A percentile compares a stretch with the other conserved stretches of the same genome.
Conservation (phyloP, 108 stramenopile species). For the Cyclotella cryptica region DNA sequence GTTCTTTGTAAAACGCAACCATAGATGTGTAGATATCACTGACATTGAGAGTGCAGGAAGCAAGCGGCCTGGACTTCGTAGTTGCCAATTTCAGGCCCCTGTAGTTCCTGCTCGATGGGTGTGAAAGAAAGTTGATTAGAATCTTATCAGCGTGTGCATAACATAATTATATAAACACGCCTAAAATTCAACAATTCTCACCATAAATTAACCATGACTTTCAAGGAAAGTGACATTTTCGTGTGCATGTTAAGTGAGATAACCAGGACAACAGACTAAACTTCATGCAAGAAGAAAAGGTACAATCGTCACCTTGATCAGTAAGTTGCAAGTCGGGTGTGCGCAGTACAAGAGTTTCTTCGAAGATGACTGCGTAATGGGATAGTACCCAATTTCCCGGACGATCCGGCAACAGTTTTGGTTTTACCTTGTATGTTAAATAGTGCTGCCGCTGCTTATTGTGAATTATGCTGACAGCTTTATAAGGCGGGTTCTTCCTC, state of each 20-base stretch:
- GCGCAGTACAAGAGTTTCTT: constrained; percentile 40
- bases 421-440: constrained; percentile 28
- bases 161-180: background rate
- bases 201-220: constrained; percentile 46
- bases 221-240: background rate
- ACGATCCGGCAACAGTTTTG: constrained; percentile 39
- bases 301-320: constrained; percentile 31
- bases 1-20: constrained; percentile 39
- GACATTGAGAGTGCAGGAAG: constrained; percentile 36
- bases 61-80: constrained; percentile 30
- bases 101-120: constrained; percentile 27
- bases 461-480: constrained; percentile 36
- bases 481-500: constrained; percentile 38
- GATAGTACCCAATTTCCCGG: constrained; percentile 18
- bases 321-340: constrained; percentile 43
- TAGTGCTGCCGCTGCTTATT: constrained; percentile 41
- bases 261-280: background rate
- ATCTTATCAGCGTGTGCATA: background rate
- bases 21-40: constrained; percentile 42
- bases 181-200: constrained; percentile 2
- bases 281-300: constrained; percentile 3
- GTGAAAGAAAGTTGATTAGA: background rate
- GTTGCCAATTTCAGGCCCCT: constrained; percentile 27
- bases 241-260: background rate
- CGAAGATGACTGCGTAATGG: constrained; percentile 30